Conservation (phyloP, 2,329 filamentous ascomycete genomes). For the Pseudocercospora eumusae region DNA sequence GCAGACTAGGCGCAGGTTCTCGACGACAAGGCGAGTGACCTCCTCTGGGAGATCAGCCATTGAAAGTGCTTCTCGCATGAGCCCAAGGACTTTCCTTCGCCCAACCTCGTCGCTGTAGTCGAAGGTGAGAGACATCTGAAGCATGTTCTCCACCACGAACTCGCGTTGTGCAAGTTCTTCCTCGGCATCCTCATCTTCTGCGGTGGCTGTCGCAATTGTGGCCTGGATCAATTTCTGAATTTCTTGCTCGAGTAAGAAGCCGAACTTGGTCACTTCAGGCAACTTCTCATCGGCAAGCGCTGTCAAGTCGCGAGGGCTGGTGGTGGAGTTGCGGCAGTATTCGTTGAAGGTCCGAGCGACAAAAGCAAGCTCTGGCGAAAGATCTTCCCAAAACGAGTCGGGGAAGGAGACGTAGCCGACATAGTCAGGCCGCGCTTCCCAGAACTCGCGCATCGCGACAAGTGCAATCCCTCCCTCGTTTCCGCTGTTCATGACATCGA, state of each 20-base stretch:
- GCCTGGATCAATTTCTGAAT: slow-evolving; percentile 68
- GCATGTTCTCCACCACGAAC: slow-evolving; percentile 91
- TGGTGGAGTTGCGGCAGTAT: slow-evolving; percentile 68
- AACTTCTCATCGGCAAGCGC: slow-evolving; percentile 88
- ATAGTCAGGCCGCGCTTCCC: slow-evolving; percentile 87
- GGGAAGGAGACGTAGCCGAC: slow-evolving; percentile 68
- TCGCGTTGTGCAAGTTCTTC: slow-evolving; percentile 87
- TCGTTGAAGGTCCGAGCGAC: slow-evolving; percentile 91
- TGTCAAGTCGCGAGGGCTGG: slow-evolving; percentile 69
- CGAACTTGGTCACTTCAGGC: slow-evolving; percentile 88
- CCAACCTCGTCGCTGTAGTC: slow-evolving; percentile 99
- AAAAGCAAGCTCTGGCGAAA: slow-evolving; percentile 84
- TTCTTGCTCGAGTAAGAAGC: slow-evolving; percentile 82
- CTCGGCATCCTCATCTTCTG: slow-evolving; percentile 60
- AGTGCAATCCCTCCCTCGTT: slow-evolving; percentile 86
- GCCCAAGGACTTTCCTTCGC: slow-evolving; percentile 89
- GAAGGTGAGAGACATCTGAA: slow-evolving; percentile 86
- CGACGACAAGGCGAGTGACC: slow-evolving; percentile 82
- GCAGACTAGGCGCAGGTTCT: slow-evolving; percentile 80
- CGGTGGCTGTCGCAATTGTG: slow-evolving; percentile 55
- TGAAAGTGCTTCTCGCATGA: slow-evolving; percentile 82
- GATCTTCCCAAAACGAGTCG: slow-evolving; percentile 75
- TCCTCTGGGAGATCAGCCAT: slow-evolving; percentile 88
- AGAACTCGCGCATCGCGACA: slow-evolving; percentile 94
- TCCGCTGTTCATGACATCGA: slow-evolving; percentile 88